Conservation (phyloP, 805 yeast genomes). For the Hanseniaspora thailandica region DNA sequence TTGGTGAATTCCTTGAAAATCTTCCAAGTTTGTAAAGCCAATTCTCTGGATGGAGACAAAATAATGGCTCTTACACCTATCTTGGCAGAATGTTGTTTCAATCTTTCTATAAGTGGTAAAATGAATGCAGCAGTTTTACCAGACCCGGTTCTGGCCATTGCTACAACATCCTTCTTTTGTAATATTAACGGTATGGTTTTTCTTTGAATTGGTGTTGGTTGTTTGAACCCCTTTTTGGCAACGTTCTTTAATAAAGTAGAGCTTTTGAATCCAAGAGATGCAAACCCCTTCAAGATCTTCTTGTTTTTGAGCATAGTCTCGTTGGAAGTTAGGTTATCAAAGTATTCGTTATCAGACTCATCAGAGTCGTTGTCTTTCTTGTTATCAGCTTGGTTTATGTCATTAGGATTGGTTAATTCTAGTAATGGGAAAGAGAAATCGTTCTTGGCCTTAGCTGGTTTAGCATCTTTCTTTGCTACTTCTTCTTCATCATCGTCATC, state of each 20-base stretch:
- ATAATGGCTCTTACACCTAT: constrained; percentile 83
- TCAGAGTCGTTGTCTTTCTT: constrained; percentile 32
- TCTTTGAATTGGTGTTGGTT: constrained; percentile 96
- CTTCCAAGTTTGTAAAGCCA: constrained; percentile 83
- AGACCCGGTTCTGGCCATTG: constrained; percentile 98
- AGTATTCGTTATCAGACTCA: constrained; percentile 38
- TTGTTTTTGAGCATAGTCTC: constrained; percentile 33
- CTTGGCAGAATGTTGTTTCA: constrained; percentile 72
- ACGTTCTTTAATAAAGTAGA: constrained; percentile 59
- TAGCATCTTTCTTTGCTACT: constrained; percentile 18
- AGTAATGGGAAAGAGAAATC: constrained; percentile 35
- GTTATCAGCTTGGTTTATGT: constrained; percentile 40
- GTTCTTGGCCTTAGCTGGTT: constrained; percentile 13
- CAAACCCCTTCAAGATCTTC: constrained; percentile 69
- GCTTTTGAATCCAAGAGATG: constrained; percentile 71
- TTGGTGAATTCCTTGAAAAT: constrained; percentile 78
- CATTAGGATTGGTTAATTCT: constrained; percentile 26
- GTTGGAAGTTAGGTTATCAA: constrained; percentile 24
- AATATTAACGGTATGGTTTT: constrained; percentile 85
- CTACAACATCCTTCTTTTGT: constrained; percentile 86
- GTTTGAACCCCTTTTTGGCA: constrained; percentile 73
- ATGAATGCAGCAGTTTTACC: constrained; percentile 98
- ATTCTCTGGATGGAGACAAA: constrained; percentile 88
- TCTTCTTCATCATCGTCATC: constrained; percentile 45
- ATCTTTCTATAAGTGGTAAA: constrained; percentile 75